Conservation (phyloP, 1,284 basidiomycete species). For the Tetrapyrgos nigripes region DNA sequence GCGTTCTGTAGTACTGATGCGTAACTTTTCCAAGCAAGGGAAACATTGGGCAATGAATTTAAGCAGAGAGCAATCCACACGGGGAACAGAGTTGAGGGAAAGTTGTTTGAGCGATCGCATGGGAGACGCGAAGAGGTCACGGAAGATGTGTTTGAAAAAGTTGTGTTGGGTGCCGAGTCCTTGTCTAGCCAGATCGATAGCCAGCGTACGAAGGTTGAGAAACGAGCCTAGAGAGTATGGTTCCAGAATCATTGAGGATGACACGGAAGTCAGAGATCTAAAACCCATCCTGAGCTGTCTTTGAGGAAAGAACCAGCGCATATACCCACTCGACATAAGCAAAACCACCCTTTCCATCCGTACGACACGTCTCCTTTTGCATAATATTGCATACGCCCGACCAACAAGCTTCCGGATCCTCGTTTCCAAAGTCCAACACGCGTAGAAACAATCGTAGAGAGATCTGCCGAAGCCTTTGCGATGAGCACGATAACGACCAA, state of each 20-base stretch:
- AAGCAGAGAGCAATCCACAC: constrained; percentile 57
- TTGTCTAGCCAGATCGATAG: constrained; percentile 42
- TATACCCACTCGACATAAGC: constrained; percentile 46
- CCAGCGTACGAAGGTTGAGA: constrained; percentile 38
- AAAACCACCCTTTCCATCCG: constrained; percentile 30
- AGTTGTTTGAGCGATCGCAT: constrained; percentile 44
- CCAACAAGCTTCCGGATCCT: constrained; percentile 26
- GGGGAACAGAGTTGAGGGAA: constrained; percentile 56
- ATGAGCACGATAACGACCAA: constrained; percentile 45
- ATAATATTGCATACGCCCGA: constrained; percentile 13
- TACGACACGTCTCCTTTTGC: constrained; percentile 20
- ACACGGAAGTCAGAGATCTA: constrained; percentile 1
- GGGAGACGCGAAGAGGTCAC: constrained; percentile 26
- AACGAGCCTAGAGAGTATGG: constrained; percentile 24
- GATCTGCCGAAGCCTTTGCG: constrained; percentile 47
- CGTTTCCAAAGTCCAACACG: constrained; percentile 32
- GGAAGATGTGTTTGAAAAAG: constrained; percentile 36
- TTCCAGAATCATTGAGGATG: constrained; percentile 19
- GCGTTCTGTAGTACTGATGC: constrained; percentile 62
- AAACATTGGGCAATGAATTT: constrained; percentile 51
- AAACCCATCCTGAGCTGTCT: neutral
- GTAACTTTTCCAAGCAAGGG: constrained; percentile 49
- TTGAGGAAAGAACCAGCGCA: constrained; percentile 4
- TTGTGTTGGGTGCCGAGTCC: constrained; percentile 44
- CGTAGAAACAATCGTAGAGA: constrained; percentile 48